Evolutionary conservation across 2,329 filamentous ascomycete species (phyloP), one percentile per base, ranked within the genome.

Genomic region (Cercospora sp.): DNA sequence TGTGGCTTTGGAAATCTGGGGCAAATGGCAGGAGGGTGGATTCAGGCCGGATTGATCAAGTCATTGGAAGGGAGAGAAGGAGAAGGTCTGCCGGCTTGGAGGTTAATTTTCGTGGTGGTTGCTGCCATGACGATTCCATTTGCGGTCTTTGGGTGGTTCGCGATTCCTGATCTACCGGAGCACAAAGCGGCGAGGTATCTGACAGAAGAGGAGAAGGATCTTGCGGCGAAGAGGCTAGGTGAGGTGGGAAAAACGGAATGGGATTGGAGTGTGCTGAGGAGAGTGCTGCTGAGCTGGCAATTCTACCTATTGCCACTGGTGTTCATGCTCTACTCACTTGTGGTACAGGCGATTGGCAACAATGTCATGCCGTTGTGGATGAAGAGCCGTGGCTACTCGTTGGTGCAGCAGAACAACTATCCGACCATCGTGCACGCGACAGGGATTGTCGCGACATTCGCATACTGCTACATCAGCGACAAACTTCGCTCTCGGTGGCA

Each of bases 341-440:
- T 79, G 21, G 79, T 83, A 0, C 81, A 83, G 69, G 78, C 78
- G 60, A 75, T 83, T 0, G 70, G 74, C 13, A 83, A 83, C 75
- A 83, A 83, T 45, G 81, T 83, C 5, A 82, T 83, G 75, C 79
- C 78, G 26, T 73, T 82, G 18, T 83, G 81, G 82, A 81, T 83
- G 79, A 79, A 79, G 2, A 82, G 81, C 0, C 77, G 80, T 3
- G 81, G 82, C 3, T 83, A 83, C 68, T 80, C 75, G 3, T 75
- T 79, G 2, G 75, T 82, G 8, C 79, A 83, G 69, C 80, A 83
- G 66, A 83, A 83, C 71, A 82, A 81, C 68, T 83, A 82, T 60
- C 82, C 82, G 0, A 82, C 81, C 0, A 80, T 73, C 0, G 76
- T 81, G 16, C 81, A 82, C 66, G 82, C 78, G 0, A 79, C 79